Base-by-base conservation (phyloP, 805 yeast genomes). In the Sporopachydermia quercuum region DNA sequence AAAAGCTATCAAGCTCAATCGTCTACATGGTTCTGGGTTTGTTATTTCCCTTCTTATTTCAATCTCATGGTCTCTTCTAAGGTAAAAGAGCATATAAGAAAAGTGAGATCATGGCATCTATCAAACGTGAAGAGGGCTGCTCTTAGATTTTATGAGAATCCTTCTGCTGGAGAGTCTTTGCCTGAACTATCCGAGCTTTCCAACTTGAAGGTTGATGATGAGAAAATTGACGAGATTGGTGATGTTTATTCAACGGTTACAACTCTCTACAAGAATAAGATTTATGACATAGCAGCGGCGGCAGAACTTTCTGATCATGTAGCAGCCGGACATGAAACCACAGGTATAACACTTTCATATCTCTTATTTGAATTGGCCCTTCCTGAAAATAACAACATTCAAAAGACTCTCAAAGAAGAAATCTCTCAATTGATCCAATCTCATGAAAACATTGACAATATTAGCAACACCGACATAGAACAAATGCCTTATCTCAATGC, bases 271-370 rank as follows among this genome's bases (percentile, higher is more conserved):
- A 37, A 41, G 6, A 27, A 34, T 4, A 53, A 51, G 5, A 34
- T 50, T 3, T 38, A 37, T 3, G 47, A 46, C 18, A 42, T 44
- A 48, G 42, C 55, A 6, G 58, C 64, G 13, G 62, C 60, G 13
- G 55, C 65, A 33, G 71, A 66, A 44, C 47, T 61, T 30, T 61
- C 68, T 35, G 82, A 76, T 49, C 78, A 76, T 51, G 63, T 75
- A 30, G 74, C 76, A 39, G 83, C 83, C 1, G 83, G 83, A 2
- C 81, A 76, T 49, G 76, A 74, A 49, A 76, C 83, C 4, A 74
- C 78, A 1, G 78, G 77, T 1, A 63, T 71, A 6, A 70, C 72
- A 16, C 51, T 76, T 41, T 62, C 78, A 1, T 76, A 70, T 51
- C 53, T 68, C 40, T 59, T 69, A 16, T 75, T 69, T 58, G 73